Evolutionary conservation across 169 alveolate species (phyloP).

Genomic region (Toxoplasma gondii): DNA sequence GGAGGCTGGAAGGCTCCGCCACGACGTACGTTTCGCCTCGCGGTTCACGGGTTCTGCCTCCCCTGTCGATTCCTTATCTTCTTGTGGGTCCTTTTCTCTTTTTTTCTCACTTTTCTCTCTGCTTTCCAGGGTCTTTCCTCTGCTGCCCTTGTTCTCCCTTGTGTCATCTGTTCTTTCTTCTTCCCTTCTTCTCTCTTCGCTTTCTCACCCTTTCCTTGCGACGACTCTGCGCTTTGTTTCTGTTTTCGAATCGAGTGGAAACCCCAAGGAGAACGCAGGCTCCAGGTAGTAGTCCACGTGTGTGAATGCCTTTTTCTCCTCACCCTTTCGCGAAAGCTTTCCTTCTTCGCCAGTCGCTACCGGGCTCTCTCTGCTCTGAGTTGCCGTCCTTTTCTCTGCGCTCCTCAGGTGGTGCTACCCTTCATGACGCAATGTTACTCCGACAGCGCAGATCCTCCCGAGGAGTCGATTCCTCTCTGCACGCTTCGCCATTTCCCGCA

Average conservation of each 20-base stretch:
- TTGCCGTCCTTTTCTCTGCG: not conserved
- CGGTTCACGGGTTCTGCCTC: not conserved
- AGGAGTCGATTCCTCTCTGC: constrained; percentile 97
- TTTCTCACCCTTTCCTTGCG: not conserved
- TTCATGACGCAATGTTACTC: constrained; percentile 96
- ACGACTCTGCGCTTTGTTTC: not conserved
- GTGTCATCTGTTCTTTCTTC: not conserved
- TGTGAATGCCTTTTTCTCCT: no score
- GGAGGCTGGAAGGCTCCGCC: no score
- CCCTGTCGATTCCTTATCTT: not conserved
- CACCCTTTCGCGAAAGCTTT: no score
- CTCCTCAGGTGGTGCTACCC: constrained; percentile 93
- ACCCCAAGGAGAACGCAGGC: no score
- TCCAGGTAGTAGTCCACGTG: no score
- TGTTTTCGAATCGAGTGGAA: no score
- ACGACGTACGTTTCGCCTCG: not conserved
- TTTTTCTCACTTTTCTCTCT: not conserved
- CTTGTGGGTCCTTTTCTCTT: not conserved
- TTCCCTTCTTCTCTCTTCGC: not conserved
- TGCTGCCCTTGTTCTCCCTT: not conserved
- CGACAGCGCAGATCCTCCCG: constrained; percentile 99
- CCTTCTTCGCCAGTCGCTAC: no score
- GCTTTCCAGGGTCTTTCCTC: not conserved
- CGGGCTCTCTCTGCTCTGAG: not conserved
- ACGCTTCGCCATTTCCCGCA: constrained; percentile 97